These are phyloP conservation scores for Salvia splendens DNA, from an alignment of 257 asterid species.

Conservation along the genomic window DNA sequence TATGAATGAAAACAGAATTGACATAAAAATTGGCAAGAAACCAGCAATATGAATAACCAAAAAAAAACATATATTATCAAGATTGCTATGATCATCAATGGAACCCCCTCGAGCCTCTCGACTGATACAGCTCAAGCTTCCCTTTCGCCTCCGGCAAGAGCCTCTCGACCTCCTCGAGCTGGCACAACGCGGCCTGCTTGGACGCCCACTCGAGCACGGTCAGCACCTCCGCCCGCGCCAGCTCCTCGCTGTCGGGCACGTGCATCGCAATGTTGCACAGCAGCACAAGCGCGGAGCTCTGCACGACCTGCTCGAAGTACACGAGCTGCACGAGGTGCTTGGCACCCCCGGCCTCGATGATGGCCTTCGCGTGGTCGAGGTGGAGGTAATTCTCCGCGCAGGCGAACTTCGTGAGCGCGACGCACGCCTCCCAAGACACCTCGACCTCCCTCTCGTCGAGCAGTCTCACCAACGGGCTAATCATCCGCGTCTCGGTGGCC, in stretches of 20 bases:
- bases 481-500: slow-evolving; percentile 69
- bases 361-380: slow-evolving; percentile 64
- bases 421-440: slow-evolving; percentile 55
- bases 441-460: slow-evolving; percentile 62
- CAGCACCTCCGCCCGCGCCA: slow-evolving; percentile 61
- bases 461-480: slow-evolving; percentile 55
- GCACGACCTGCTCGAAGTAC: slow-evolving; percentile 61
- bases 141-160: slow-evolving; percentile 59
- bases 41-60: not conserved
- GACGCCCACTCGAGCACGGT: slow-evolving; percentile 72
- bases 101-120: slow-evolving; percentile 60
- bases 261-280: slow-evolving; percentile 55
- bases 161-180: slow-evolving; percentile 49
- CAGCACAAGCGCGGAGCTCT: slow-evolving; percentile 50
- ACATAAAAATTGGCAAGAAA: slow-evolving; percentile 5
- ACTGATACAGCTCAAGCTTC: slow-evolving; percentile 70
- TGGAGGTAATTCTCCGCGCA: slow-evolving; percentile 53
- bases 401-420: slow-evolving; percentile 61
- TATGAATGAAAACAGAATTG: slow-evolving; percentile 25
- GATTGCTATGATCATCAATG: slow-evolving; percentile 33
- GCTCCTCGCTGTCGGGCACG: slow-evolving; percentile 73
- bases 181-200: slow-evolving; percentile 44
- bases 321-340: slow-evolving; percentile 69
- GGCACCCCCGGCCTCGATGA: slow-evolving; percentile 59
- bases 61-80: slow-evolving; percentile 1